phyloP scores from a whole-genome alignment of 2,329 filamentous ascomycete genomes.

The Fusarium virguliforme region DNA sequence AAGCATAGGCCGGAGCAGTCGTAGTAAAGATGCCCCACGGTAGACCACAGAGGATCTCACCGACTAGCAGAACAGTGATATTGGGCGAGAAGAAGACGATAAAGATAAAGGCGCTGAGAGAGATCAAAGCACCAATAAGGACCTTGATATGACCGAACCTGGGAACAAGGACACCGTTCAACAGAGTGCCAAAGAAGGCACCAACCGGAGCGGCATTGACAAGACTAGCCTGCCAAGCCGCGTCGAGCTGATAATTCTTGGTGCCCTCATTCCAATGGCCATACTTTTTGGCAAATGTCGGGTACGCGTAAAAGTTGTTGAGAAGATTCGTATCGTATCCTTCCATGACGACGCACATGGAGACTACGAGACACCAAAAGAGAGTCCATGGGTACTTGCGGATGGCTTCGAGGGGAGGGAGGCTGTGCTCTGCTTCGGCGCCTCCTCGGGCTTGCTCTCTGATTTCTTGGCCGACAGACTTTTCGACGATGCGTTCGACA shows the following conservation, averaged over 20 bases:
- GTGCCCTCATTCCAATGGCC: slow-evolving; percentile 50
- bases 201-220: slow-evolving; percentile 63
- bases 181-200: slow-evolving; percentile 64
- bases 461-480: neutral
- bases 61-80: slow-evolving; percentile 58
- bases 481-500: neutral
- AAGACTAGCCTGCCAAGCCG: slow-evolving; percentile 67
- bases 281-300: slow-evolving; percentile 50
- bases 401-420: slow-evolving; percentile 49
- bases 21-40: slow-evolving; percentile 65
- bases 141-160: slow-evolving; percentile 62
- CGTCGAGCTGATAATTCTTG: slow-evolving; percentile 59
- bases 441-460: neutral
- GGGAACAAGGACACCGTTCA: slow-evolving; percentile 65
- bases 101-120: slow-evolving; percentile 62
- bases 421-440: slow-evolving; percentile 29
- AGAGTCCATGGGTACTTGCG: slow-evolving; percentile 55
- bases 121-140: slow-evolving; percentile 60
- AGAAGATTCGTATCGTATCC: slow-evolving; percentile 59
- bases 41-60: slow-evolving; percentile 64
- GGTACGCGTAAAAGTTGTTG: slow-evolving; percentile 58
- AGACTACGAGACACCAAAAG: slow-evolving; percentile 55
- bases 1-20: slow-evolving; percentile 64
- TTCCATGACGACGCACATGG: slow-evolving; percentile 62
- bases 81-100: slow-evolving; percentile 63